Evolutionary conservation across 1,284 basidiomycete genomes (phyloP).

Genomic region (Cystobasidium pallidum): DNA sequence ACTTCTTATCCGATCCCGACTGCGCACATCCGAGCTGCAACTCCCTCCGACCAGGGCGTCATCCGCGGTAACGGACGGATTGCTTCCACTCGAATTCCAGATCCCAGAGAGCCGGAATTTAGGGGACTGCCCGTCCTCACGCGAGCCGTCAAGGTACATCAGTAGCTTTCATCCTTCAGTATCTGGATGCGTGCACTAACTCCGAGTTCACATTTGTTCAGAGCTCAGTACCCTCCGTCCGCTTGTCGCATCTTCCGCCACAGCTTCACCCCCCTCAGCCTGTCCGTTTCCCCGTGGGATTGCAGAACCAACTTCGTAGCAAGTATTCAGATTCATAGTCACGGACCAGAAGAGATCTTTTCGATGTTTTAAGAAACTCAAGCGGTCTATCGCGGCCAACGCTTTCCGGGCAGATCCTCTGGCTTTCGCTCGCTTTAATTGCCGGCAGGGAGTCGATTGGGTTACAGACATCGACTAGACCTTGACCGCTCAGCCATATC

Average conservation of each 20-base stretch:
- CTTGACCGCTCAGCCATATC: no score
- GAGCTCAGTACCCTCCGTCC: background rate
- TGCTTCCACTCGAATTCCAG: conserved; percentile 13
- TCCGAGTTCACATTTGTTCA: background rate
- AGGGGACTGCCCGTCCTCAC: no score
- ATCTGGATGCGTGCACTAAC: background rate
- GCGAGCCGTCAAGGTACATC: no score
- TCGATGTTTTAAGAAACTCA: background rate
- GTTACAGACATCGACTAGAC: no score
- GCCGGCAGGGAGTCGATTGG: background rate
- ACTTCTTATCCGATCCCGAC: no score
- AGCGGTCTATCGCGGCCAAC: no score
- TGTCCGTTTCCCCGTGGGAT: background rate
- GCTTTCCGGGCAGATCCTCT: background rate
- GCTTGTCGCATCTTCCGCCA: background rate
- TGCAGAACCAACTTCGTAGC: background rate
- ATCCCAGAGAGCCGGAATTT: background rate
- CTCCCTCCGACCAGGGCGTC: background rate
- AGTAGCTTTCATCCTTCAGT: no score
- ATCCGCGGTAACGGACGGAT: conserved; percentile 12
- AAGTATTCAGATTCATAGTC: background rate
- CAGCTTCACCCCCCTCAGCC: background rate
- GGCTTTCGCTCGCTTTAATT: background rate
- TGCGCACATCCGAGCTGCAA: no score
- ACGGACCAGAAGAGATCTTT: background rate